Evolutionary conservation across 2,329 filamentous ascomycete species (phyloP), one percentile per base, ranked within the genome.

Genomic region (Davidsoniella eucalypti): DNA sequence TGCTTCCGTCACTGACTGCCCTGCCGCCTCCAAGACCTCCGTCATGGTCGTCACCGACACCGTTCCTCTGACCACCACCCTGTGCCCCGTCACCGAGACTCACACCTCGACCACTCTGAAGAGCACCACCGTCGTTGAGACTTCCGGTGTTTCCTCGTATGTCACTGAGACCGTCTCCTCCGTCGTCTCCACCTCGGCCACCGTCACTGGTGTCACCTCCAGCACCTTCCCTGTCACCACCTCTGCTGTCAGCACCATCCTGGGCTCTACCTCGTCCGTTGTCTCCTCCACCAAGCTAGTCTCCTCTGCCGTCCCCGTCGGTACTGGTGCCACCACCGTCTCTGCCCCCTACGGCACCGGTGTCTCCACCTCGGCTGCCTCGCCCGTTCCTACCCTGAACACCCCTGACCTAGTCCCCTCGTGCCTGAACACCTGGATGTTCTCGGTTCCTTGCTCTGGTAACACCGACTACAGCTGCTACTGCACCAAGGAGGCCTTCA

Each of bases 391-490:
- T 61, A 69, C 70, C 36, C 66, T 73, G 40, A 67, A 70, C 52
- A 77, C 78, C 67, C 87, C 87, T 52, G 67, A 71, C 23, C 75
- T 88, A 44, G 81, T 95, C 46, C 88, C 90, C 55, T 78, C 78
- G 61, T 96, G 90, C 72, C 70, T 96, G 67, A 92, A 90, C 76
- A 93, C 87, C 60, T 95, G 87, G 85, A 67, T 94, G 60, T 75
- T 77, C 63, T 67, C 72, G 54, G 75, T 83, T 47, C 69, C 75
- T 61, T 96, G 90, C 77, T 73, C 73, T 59, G 80, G 85, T 69
- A 94, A 94, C 79, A 81, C 82, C 41, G 86, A 94, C 61, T 67
- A 73, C 53, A 66, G 68, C 57, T 96, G 90, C 78, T 94, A 85
- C 81, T 96, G 90, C 78, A 83, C 84, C 58, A 75, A 82, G 61